Evolutionary conservation across 1,284 basidiomycete genomes (phyloP), one percentile per base, ranked within the genome.

Genomic region (Porodaedalea pini): DNA sequence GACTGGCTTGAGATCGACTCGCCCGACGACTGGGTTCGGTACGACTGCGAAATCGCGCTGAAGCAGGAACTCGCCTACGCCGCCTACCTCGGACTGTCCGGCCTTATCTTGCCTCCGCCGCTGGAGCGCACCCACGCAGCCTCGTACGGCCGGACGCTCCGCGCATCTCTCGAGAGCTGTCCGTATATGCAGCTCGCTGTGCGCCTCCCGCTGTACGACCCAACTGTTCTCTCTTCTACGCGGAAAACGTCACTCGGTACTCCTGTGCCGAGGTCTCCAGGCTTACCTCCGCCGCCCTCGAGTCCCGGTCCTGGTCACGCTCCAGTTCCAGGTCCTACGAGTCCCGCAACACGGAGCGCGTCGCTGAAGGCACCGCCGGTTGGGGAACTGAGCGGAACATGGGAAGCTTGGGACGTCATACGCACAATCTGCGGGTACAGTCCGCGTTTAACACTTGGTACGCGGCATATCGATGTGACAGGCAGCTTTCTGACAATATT

Each of bases 331-430:
- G 47, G 40, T 47, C 41, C 17, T 7, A 21, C 21, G 10, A 55
- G 44, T 36, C 29, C 45, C n/a, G 40, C 36, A 36, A 54, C 11
- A 19, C 52, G 25, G 49, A 61, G 54, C 60, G 58, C 51, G 45
- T 57, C 43, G 36, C 48, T 31, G 50, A 60, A 8, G 8, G 71
- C 69, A 13, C 71, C 76, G 53, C 71, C 76, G 51, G 81, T 80
- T 62, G 77, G 78, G 5, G 88, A 92, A 63, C 78, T 91, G 21
- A 88, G 89, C 67, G 85, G 84, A 4, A 92, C 90, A 1, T 99
- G 96, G 95, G 95, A 99, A 70, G 94, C 94, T 79, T 99, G 97
- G 97, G 95, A 98, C 71, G 81, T 87, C 47, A 91, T 99, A 59
- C 80, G 94, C 58, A 86, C 86, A 2, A 78, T 98, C 17, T 98